Evolutionary conservation across 2,329 filamentous ascomycete species (phyloP).

Genomic region (Colletotrichum lupini): DNA sequence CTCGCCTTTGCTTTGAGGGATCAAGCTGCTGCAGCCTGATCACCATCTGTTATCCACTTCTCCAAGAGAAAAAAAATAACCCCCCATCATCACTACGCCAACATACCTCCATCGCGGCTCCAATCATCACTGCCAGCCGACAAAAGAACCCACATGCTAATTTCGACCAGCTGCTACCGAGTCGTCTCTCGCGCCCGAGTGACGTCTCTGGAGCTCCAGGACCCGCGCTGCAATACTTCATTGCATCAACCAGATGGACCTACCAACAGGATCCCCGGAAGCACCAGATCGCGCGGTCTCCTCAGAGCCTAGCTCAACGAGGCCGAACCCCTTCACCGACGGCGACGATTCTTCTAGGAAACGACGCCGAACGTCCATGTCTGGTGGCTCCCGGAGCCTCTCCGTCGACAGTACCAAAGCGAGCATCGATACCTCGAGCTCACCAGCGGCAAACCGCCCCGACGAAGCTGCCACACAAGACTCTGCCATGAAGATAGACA

Average conservation of each 20-base stretch:
- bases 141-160: constrained; percentile 66
- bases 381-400: constrained; percentile 61
- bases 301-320: constrained; percentile 71
- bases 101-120: constrained; percentile 30
- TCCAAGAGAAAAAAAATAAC: constrained; percentile 14
- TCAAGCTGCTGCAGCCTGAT: constrained; percentile 27
- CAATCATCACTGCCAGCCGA: constrained; percentile 34
- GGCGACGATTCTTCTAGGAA: constrained; percentile 67
- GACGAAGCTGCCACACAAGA: constrained; percentile 41
- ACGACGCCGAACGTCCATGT: constrained; percentile 69
- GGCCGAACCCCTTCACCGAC: constrained; percentile 74
- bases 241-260: constrained; percentile 65
- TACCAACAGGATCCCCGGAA: constrained; percentile 59
- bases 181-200: constrained; percentile 65
- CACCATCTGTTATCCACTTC: constrained; percentile 44
- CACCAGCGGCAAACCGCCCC: constrained; percentile 41
- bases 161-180: constrained; percentile 62
- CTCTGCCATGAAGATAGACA: constrained; percentile 54
- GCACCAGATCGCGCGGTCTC: constrained; percentile 69
- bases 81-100: constrained; percentile 5
- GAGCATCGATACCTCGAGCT: constrained; percentile 46
- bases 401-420: constrained; percentile 58
- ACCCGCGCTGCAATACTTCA: constrained; percentile 49
- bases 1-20: neutral
- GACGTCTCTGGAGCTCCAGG: constrained; percentile 59